Conservation (phyloP, 2,329 filamentous ascomycete genomes). For the Talaromyces sp. region DNA sequence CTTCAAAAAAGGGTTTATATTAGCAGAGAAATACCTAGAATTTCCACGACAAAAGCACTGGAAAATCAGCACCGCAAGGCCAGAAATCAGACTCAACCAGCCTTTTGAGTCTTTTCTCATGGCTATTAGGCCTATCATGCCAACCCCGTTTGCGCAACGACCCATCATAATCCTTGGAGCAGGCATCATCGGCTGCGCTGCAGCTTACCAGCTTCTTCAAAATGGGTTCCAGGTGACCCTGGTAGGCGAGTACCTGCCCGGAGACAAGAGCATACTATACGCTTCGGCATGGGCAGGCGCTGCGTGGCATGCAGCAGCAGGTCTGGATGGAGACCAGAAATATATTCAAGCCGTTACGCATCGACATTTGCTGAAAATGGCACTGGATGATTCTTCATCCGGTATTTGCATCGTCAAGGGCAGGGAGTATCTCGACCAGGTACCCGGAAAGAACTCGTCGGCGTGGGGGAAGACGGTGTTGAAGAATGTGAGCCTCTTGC, state of each 20-base stretch:
- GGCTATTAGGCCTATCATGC: background rate
- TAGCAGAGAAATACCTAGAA: background rate
- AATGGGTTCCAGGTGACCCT: slow-evolving; percentile 35
- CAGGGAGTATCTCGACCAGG: slow-evolving; percentile 35
- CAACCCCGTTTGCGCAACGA: slow-evolving; percentile 36
- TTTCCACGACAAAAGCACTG: background rate
- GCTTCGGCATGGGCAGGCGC: slow-evolving; percentile 41
- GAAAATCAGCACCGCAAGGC: background rate
- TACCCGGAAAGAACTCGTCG: slow-evolving; percentile 32
- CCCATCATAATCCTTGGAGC: slow-evolving; percentile 38
- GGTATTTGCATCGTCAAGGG: slow-evolving; percentile 36
- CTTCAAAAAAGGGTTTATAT: background rate
- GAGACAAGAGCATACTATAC: slow-evolving; percentile 36
- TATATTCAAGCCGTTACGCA: slow-evolving; percentile 37
- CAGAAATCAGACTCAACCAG: background rate
- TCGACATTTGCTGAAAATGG: slow-evolving; percentile 35
- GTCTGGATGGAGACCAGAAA: slow-evolving; percentile 33
- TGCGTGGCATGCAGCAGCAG: slow-evolving; percentile 39
- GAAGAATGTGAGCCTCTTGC: slow-evolving; percentile 24
- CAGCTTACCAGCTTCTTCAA: slow-evolving; percentile 35
- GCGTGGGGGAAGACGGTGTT: slow-evolving; percentile 36
- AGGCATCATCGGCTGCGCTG: slow-evolving; percentile 40
- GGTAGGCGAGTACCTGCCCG: slow-evolving; percentile 37
- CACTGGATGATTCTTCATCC: slow-evolving; percentile 31
- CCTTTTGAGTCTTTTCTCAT: background rate